A percentile compares a stretch with the other conserved stretches of the same genome.
These are phyloP conservation scores for Ploettnerulaceae sp. DNA, from an alignment of 2,329 filamentous ascomycete genomes.

Conservation along the genomic window DNA sequence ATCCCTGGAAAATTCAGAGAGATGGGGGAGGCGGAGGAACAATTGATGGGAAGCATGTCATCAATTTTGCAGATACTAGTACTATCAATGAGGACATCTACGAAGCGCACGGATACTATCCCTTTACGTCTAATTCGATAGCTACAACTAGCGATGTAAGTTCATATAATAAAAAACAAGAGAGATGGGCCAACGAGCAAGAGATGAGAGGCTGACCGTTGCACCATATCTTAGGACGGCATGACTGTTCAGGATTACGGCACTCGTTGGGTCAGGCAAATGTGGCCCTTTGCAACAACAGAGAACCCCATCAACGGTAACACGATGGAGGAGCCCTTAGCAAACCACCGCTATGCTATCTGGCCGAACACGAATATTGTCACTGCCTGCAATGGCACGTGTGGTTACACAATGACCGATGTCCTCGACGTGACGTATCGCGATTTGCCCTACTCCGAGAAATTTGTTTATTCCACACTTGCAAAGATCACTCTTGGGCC, in stretches of 20 bases:
- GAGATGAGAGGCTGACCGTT: no score
- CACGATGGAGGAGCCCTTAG: neutral
- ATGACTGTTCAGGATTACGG: constrained; percentile 1
- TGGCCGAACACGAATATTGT: constrained; percentile 8
- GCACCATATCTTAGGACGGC: constrained; percentile 1
- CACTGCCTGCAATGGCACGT: neutral
- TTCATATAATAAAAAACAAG: neutral
- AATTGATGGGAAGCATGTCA: constrained; percentile 1
- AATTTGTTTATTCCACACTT: constrained; percentile 4
- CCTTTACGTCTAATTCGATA: constrained; percentile 2
- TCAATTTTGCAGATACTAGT: constrained; percentile 5
- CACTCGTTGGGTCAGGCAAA: neutral
- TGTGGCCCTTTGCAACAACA: constrained; percentile 6
- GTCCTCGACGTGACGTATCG: constrained; percentile 4
- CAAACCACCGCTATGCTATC: constrained; percentile 4
- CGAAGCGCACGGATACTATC: neutral
- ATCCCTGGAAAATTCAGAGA: neutral
- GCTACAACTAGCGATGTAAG: neutral
- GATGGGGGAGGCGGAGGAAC: constrained; percentile 3
- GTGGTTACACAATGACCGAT: constrained; percentile 1
- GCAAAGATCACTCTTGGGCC: constrained; percentile 1
- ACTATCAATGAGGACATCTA: neutral
- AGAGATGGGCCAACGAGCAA: no score
- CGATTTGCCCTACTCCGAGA: neutral
- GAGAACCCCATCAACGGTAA: neutral